These are phyloP conservation scores for Podila minutissima DNA, from an alignment of 192 early-diverging fungal species.

Conservation along the genomic window DNA sequence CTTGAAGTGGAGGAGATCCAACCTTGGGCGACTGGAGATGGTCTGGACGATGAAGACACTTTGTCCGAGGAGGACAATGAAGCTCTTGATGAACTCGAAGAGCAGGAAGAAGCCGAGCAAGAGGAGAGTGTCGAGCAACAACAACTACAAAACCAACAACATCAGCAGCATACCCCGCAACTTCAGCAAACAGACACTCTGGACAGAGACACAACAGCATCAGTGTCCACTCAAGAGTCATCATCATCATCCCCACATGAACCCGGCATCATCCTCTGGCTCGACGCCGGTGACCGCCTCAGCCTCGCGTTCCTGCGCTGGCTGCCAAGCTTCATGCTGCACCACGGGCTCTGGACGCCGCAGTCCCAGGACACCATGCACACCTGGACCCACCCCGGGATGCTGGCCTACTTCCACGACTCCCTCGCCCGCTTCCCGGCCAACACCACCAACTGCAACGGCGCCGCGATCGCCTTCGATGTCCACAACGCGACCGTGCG, in stretches of 20 bases:
- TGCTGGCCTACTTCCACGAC: slow-evolving; percentile 53
- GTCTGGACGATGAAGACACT: too few species aligned
- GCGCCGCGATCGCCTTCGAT: slow-evolving; percentile 58
- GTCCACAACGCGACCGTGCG: slow-evolving; percentile 37
- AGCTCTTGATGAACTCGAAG: too few species aligned
- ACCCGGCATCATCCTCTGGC: slow-evolving; percentile 57
- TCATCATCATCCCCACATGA: neutral
- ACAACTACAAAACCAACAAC: neutral
- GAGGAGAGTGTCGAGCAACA: neutral
- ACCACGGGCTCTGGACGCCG: slow-evolving; percentile 57
- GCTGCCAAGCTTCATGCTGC: slow-evolving; percentile 33
- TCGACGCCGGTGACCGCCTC: slow-evolving; percentile 56
- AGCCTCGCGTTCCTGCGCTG: slow-evolving; percentile 44
- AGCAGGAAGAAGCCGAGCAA: too few species aligned
- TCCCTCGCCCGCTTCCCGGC: slow-evolving; percentile 26
- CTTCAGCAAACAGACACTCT: too few species aligned
- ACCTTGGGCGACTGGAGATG: too few species aligned
- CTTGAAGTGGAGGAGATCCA: too few species aligned
- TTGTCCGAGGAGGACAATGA: too few species aligned
- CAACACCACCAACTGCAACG: slow-evolving; percentile 55
- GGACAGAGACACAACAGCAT: neutral
- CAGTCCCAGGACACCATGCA: slow-evolving; percentile 35
- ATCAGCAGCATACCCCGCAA: neutral
- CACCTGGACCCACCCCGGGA: slow-evolving; percentile 56
- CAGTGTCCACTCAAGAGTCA: neutral